These are phyloP conservation scores for Cordyceps pruinosa DNA, from an alignment of 2,329 filamentous ascomycete genomes.

Conservation along the genomic window DNA sequence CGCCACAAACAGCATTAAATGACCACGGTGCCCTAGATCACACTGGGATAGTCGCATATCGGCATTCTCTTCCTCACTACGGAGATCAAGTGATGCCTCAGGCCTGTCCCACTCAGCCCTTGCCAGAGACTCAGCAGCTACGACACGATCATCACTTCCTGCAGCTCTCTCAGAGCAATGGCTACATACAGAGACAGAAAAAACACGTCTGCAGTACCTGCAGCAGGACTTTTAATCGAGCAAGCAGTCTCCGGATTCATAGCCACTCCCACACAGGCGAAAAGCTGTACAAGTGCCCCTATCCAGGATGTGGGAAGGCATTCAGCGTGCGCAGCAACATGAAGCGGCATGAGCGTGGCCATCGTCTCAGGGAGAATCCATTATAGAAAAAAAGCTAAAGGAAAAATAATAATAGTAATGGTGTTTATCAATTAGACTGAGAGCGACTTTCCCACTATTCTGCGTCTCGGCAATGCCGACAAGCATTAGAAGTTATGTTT, in stretches of 20 bases:
- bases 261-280: slow-evolving; percentile 97
- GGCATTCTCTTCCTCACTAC: background rate
- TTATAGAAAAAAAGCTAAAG: too few relatives aligned
- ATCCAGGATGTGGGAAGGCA: slow-evolving; percentile 87
- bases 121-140: slow-evolving; percentile 49
- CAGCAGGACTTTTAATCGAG: slow-evolving; percentile 94
- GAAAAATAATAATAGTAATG: too few relatives aligned
- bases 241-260: slow-evolving; percentile 92
- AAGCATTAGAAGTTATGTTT: too few relatives aligned
- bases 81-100: background rate
- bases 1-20: slow-evolving; percentile 4
- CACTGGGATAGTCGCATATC: background rate
- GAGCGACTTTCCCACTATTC: too few relatives aligned
- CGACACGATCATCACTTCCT: slow-evolving; percentile 92
- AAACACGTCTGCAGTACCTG: slow-evolving; percentile 96
- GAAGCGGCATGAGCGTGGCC: slow-evolving; percentile 94
- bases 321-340: slow-evolving; percentile 99
- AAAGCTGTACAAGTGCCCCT: slow-evolving; percentile 97
- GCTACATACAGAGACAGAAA: slow-evolving; percentile 88
- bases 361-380: too few relatives aligned
- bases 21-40: background rate
- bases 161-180: slow-evolving; percentile 69
- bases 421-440: too few relatives aligned
- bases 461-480: too few relatives aligned
- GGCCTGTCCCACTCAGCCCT: slow-evolving; percentile 51